A percentile compares a stretch with the other conserved stretches of the same genome.
Evolutionary conservation across 306 rosid genomes (phyloP).

Genomic region (Rosa chinensis): DNA sequence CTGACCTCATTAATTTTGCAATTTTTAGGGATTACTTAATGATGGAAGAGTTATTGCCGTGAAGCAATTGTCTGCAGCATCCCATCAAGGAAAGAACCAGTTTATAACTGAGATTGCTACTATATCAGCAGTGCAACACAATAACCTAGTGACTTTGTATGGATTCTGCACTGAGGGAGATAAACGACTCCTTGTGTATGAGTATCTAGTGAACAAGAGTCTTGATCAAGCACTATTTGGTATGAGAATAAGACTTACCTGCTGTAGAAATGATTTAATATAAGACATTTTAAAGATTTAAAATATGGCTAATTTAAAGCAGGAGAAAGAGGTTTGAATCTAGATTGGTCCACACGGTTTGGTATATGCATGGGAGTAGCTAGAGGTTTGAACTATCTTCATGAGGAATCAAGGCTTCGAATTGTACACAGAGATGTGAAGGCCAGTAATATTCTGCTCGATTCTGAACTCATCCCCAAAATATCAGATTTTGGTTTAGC

Average conservation of each 20-base stretch:
- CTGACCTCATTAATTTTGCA: neutral
- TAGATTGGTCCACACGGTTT: slow-evolving; percentile 56
- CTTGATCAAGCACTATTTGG: slow-evolving; percentile 88
- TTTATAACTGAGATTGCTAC: slow-evolving; percentile 84
- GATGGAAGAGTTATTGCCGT: slow-evolving; percentile 80
- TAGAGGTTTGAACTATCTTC: slow-evolving; percentile 72
- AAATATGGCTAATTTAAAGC: slow-evolving; percentile 4
- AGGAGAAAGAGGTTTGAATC: slow-evolving; percentile 38
- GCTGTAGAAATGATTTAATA: too few species aligned
- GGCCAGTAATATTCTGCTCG: slow-evolving; percentile 42
- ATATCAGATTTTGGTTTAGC: slow-evolving; percentile 82
- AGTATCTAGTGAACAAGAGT: slow-evolving; percentile 76
- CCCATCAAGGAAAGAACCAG: slow-evolving; percentile 81
- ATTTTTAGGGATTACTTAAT: slow-evolving; percentile 55
- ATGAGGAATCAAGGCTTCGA: slow-evolving; percentile 57
- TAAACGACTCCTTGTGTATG: slow-evolving; percentile 70
- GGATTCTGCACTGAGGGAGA: slow-evolving; percentile 78
- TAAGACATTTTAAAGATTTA: neutral
- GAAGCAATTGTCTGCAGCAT: slow-evolving; percentile 69
- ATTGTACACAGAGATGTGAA: slow-evolving; percentile 61
- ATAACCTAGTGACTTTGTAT: slow-evolving; percentile 66
- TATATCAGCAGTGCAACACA: slow-evolving; percentile 79
- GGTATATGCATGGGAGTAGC: slow-evolving; percentile 65
- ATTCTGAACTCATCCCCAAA: slow-evolving; percentile 58
- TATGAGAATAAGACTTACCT: slow-evolving; percentile 9